Base-by-base conservation (phyloP, 345 rosid genomes). In the Zanthoxylum bungeanum region DNA sequence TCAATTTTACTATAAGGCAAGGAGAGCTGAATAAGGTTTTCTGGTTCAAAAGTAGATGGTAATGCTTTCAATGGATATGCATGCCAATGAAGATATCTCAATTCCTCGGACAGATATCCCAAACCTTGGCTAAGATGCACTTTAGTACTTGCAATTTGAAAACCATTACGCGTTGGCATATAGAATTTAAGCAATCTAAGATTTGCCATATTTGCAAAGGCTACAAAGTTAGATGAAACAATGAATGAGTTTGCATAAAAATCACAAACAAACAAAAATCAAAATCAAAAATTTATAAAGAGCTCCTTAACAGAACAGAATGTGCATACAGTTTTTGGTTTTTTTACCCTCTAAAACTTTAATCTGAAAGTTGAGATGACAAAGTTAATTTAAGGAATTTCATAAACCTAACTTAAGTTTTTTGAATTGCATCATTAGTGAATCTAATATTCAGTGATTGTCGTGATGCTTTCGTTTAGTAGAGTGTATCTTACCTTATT, bases 191-290 rank as follows among this genome's bases (percentile, higher is more conserved):
- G 24, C 16, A 33, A 0, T 19, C 27, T 34, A 3, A 58, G 3
- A 17, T 14, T 58, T 6, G 39, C 7, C 40, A 58, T 58, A 16
- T 31, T 17, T 58, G 4, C 22, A 19, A 58, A 58, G n/a, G 40
- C 62, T 17, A 1, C 0, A 2, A 7, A 8, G 0, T 0, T 1
- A 31, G 1, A 17, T 30, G 0, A 1, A 30, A 30, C 22, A 57
- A 40, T 9, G 16, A 40, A 40, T 2, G 46, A 11, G 46, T 10
- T 11, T 2, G 0, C 46, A 14, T 40, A 40, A 40, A 40, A 40
- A 10, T 16, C 46, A 12, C 11, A 42, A 42, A 17, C n/a, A 42
- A 42, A 12, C 19, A 3, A 0, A 42, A 42, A 1, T 42, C 14
- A 10, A 12, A n/a, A n/a, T n/a, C n/a, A n/a, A n/a, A n/a, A n/a